These are phyloP conservation scores for Steccherinum ochraceum DNA, from an alignment of 768 basidiomycete genomes.

Conservation along the genomic window DNA sequence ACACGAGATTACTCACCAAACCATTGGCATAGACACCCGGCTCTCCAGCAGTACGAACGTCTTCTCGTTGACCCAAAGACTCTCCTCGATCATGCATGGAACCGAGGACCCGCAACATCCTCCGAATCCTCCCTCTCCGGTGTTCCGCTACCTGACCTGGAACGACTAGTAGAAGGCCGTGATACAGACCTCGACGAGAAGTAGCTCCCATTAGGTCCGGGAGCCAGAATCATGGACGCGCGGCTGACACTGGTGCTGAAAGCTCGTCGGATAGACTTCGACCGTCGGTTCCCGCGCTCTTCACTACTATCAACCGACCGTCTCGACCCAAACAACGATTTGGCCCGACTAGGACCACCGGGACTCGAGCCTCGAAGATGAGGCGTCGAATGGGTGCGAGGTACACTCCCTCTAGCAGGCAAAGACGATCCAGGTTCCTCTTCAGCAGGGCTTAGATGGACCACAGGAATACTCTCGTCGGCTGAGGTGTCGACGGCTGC, in stretches of 20 bases:
- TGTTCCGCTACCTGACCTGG: background rate
- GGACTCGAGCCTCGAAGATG: background rate
- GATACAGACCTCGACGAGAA: background rate
- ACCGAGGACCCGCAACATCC: slow-evolving; percentile 18
- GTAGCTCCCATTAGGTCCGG: background rate
- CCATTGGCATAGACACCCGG: slow-evolving; percentile 44
- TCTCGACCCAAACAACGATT: no score
- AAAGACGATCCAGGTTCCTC: no score
- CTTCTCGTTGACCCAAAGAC: slow-evolving; percentile 10
- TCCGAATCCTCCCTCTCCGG: slow-evolving; percentile 9
- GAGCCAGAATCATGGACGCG: slow-evolving; percentile 6
- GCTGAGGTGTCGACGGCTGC: slow-evolving; percentile 5
- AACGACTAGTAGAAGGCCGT: background rate
- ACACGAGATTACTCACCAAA: slow-evolving; percentile 31
- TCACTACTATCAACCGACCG: no score
- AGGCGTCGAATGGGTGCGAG: background rate
- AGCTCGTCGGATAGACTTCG: slow-evolving; percentile 7
- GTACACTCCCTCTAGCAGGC: background rate
- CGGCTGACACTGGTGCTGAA: slow-evolving; percentile 10
- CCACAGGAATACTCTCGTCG: background rate
- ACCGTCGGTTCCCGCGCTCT: no score
- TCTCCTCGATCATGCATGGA: slow-evolving; percentile 10
- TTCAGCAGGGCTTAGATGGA: background rate
- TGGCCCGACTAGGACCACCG: no score
- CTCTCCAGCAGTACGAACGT: slow-evolving; percentile 51